Evolutionary conservation across 768 basidiomycete species (phyloP).

Genomic region (Amanita pallidorosea): DNA sequence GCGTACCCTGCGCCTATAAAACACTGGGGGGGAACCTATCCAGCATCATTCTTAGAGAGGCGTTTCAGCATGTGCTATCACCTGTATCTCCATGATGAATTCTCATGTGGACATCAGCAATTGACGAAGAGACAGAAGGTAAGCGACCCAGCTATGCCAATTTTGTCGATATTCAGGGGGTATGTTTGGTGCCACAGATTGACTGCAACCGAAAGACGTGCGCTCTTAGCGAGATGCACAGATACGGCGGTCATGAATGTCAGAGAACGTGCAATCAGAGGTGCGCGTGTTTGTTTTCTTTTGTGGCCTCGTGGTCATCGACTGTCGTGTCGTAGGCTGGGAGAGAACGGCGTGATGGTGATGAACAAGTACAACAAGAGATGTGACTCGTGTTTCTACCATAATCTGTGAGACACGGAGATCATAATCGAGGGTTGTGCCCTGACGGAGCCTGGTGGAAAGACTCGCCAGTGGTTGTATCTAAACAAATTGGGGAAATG

Average conservation of each 20-base stretch:
- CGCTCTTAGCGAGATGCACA: conserved; percentile 27
- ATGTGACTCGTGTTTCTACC: conserved; percentile 1
- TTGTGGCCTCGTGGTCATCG: background rate
- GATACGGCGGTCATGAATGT: conserved; percentile 23
- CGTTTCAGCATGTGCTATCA: conserved; percentile 5
- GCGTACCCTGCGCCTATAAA: background rate
- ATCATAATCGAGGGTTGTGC: too few relatives aligned
- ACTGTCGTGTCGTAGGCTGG: background rate
- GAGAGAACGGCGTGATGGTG: background rate
- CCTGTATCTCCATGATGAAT: conserved; percentile 21
- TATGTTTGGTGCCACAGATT: conserved; percentile 21
- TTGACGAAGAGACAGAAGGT: conserved; percentile 24
- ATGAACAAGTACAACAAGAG: background rate
- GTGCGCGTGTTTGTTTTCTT: conserved; percentile 12
- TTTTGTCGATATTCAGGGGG: conserved; percentile 1
- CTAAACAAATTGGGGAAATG: too few relatives aligned
- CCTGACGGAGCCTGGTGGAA: too few relatives aligned
- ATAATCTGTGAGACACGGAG: background rate
- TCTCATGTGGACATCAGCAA: conserved; percentile 20
- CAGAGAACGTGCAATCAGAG: conserved; percentile 21
- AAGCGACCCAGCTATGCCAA: conserved; percentile 3
- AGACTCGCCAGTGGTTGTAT: too few relatives aligned
- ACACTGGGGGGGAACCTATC: background rate
- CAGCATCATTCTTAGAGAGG: background rate
- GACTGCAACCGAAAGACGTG: conserved; percentile 35